Evolutionary conservation across 1,284 basidiomycete species (phyloP).

Genomic region (Waitea zeae): DNA sequence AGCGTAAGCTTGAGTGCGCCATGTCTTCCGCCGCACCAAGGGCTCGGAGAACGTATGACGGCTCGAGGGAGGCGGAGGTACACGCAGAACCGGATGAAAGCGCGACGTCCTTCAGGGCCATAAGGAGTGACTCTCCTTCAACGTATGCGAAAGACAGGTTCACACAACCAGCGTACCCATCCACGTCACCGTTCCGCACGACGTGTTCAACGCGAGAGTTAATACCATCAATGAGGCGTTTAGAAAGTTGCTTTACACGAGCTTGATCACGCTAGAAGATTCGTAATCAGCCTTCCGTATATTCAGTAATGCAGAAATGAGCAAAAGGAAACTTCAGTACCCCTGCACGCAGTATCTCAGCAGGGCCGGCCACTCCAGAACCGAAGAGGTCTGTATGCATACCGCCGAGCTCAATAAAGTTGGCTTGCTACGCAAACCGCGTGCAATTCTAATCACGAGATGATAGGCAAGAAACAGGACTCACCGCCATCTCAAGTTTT

Average conservation of each 20-base stretch:
- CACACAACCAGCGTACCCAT: slow-evolving; percentile 85
- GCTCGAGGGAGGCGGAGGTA: slow-evolving; percentile 95
- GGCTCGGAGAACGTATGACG: slow-evolving; percentile 94
- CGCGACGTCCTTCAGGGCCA: slow-evolving; percentile 98
- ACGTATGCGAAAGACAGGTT: slow-evolving; percentile 96
- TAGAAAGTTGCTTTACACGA: slow-evolving; percentile 61
- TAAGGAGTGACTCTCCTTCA: slow-evolving; percentile 92
- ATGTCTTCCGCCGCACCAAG: slow-evolving; percentile 97
- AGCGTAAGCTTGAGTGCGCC: slow-evolving; percentile 95
- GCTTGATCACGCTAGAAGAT: slow-evolving; percentile 61
- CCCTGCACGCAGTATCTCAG: slow-evolving; percentile 68
- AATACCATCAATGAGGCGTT: slow-evolving; percentile 74
- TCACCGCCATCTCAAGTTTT: slow-evolving; percentile 81
- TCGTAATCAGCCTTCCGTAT: not conserved
- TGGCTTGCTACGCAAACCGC: slow-evolving; percentile 4
- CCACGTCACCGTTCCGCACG: slow-evolving; percentile 82
- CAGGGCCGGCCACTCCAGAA: slow-evolving; percentile 25
- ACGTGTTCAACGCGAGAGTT: slow-evolving; percentile 78
- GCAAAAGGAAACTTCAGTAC: slow-evolving; percentile 43
- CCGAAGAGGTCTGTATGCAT: slow-evolving; percentile 6
- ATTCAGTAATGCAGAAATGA: slow-evolving; percentile 1
- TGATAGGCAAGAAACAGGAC: slow-evolving; percentile 16
- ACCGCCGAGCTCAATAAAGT: slow-evolving; percentile 15
- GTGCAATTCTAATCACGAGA: slow-evolving; percentile 6
- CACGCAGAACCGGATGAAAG: slow-evolving; percentile 97